Base-by-base conservation (phyloP, 257 asterid genomes). In the Buddleja alternifolia region DNA sequence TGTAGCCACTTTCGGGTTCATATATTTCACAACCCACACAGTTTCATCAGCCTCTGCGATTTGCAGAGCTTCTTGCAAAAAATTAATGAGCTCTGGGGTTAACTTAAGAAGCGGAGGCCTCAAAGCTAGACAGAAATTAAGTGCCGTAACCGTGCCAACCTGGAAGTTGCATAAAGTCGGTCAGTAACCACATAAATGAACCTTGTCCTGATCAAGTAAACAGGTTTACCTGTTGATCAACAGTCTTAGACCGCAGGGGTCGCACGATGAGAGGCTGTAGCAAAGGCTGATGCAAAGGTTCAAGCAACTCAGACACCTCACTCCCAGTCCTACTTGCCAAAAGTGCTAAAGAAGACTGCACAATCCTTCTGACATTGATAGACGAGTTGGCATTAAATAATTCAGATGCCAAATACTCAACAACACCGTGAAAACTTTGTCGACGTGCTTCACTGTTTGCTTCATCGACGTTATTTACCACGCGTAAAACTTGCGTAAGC, bases 321-420 rank as follows among this genome's bases (percentile, higher is more conserved):
- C 99, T 94, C 58, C 99, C 99, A 16, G 99, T 94, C 79, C 97
- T 76, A 78, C 98, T 94, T 21, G 99, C 99, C 83, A 94, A 75
- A 76, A 94, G 99, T 70, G 95, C 98, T 87, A 91, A 89, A 83
- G 95, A 89, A 68, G 98, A 91, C 82, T 94, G 99, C 80, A 94
- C 97, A 24, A 87, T 88, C 84, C 74, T 94, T 84, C 97, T 89
- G 52, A 94, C 97, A 58, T 86, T 88, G 69, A 89, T 70, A 80
- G 97, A 89, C 56, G 96, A 88, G 73, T 86, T 94, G 36, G 97
- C 87, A 76, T 91, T 94, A 71, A 94, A 87, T 66, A 94, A 81
- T 75, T 94, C 99, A 40, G 95, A 83, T 47, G 98, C 99, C 68
- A 94, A 81, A 80, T 85, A 94, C 71, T 89, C 98, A 71, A 94